Conservation (phyloP, 2,329 filamentous ascomycete species). For the Hysterium pulicare region DNA sequence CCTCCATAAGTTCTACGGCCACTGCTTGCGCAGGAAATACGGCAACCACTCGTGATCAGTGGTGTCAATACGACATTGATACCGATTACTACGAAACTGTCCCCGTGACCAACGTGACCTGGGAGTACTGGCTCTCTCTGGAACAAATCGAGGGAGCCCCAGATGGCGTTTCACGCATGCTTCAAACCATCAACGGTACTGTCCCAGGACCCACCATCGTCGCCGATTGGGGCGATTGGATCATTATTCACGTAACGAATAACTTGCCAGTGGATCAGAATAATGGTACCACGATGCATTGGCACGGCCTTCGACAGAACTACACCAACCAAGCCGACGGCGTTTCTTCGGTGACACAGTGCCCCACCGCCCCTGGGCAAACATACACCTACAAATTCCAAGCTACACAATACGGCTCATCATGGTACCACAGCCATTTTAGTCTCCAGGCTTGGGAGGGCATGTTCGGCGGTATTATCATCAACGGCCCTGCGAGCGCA, state of each 20-base stretch:
- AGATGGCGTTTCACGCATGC: constrained; percentile 4
- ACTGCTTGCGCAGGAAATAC: too few species aligned
- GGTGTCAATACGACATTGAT: constrained; percentile 46
- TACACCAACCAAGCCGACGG: constrained; percentile 30
- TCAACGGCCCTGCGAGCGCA: constrained; percentile 39
- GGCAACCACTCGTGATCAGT: constrained; percentile 6
- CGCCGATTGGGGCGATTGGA: constrained; percentile 9
- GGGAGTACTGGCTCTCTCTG: constrained; percentile 25
- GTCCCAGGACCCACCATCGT: constrained; percentile 9
- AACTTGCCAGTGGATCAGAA: constrained; percentile 41
- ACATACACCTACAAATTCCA: constrained; percentile 32
- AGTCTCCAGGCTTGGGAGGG: constrained; percentile 42
- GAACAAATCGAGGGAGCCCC: constrained; percentile 3
- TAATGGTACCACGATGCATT: constrained; percentile 52
- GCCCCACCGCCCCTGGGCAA: constrained; percentile 56
- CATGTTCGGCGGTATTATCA: constrained; percentile 39
- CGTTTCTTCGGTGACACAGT: constrained; percentile 55
- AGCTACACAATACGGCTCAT: constrained; percentile 39
- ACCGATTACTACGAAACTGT: constrained; percentile 50
- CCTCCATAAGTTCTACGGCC: too few species aligned
- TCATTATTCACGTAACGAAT: constrained; percentile 45
- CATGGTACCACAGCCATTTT: constrained; percentile 44
- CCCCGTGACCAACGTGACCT: constrained; percentile 51
- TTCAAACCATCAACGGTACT: constrained; percentile 8
- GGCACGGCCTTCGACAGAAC: constrained; percentile 30